phyloP scores from a whole-genome alignment of 2,329 filamentous ascomycete genomes.

The Penicillium verrucosum region DNA sequence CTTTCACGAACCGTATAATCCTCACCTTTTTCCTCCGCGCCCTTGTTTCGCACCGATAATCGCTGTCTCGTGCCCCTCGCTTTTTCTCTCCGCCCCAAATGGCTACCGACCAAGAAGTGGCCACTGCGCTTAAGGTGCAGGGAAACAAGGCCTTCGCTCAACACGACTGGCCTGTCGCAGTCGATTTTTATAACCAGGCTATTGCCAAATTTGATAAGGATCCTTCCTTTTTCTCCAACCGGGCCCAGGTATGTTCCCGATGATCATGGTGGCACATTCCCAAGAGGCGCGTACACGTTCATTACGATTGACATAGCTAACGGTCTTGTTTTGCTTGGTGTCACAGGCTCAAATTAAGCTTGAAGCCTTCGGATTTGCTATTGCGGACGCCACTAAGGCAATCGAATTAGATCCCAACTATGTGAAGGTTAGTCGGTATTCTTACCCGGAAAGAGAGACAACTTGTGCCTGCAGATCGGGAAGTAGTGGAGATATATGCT shows the following conservation, averaged over 20 bases:
- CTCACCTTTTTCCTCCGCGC: background rate
- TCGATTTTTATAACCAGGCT: slow-evolving; percentile 81
- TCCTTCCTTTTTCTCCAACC: slow-evolving; percentile 88
- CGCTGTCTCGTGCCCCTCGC: slow-evolving; percentile 28
- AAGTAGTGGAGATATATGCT: background rate
- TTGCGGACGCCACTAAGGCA: slow-evolving; percentile 85
- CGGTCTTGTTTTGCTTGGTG: slow-evolving; percentile 4
- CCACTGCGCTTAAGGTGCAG: slow-evolving; percentile 81
- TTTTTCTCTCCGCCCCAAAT: slow-evolving; percentile 27
- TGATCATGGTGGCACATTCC: slow-evolving; percentile 14
- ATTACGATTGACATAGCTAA: slow-evolving; percentile 1
- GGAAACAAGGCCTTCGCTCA: slow-evolving; percentile 89
- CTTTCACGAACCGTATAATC: slow-evolving; percentile 4
- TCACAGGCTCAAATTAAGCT: slow-evolving; percentile 85
- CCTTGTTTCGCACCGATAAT: slow-evolving; percentile 15
- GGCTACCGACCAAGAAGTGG: slow-evolving; percentile 59
- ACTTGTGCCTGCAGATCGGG: background rate
- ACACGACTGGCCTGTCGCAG: slow-evolving; percentile 79
- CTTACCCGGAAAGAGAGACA: background rate
- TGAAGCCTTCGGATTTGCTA: slow-evolving; percentile 89
- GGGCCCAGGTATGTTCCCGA: slow-evolving; percentile 71
- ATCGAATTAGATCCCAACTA: slow-evolving; percentile 85
- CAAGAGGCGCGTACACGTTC: background rate
- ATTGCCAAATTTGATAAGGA: slow-evolving; percentile 81
- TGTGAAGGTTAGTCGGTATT: slow-evolving; percentile 65